Evolutionary conservation across 352 stramenopile genomes (phyloP), one percentile per base, ranked within the genome.

Genomic region (Pythium vanterpoolii): DNA sequence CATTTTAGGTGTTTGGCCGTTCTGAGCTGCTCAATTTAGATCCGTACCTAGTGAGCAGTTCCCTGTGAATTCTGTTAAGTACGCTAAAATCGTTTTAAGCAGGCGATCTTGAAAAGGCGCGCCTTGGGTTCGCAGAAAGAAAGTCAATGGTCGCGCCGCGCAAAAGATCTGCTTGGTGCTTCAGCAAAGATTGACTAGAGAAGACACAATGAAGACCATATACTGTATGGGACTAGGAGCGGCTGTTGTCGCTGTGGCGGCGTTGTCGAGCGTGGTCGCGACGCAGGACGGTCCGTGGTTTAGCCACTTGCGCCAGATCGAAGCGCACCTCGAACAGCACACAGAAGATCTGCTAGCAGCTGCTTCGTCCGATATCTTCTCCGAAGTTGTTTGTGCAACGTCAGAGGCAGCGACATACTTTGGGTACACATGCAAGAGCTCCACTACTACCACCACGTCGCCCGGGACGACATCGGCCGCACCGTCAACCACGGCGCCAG

Each of bases 341-440:
- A 23, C 36, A 10, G 21, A 28, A 18, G 49, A 11, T 7, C 9
- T 50, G 11, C 11, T 72, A 13, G 40, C 48, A 28, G 19, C 59
- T 1, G 28, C 48, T 23, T 44, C 45, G 7, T 36, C 33, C 14
- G 72, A 83, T 46, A 19, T 74, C 49, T 73, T 87, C 57, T 70
- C 71, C 8, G 60, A 61, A 16, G 66, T 83, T 24, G 42, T 87
- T 30, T 87, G 77, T 28, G 48, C 60, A 16, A 83, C 61, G 26
- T 23, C 73, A 3, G 59, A 68, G 26, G 76, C 73, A 9, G 72
- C 71, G 6, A 48, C 58, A 9, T 83, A 74, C 46, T 59, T 87
- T 40, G 75, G 73, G 0, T 86, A 83, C 34, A 68, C 75, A 48
- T 87, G 77, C 33, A 33, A 14, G 40, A 47, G n/a, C n/a, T 26